Base-by-base conservation (phyloP, 2,329 filamentous ascomycete species). In the Polytolypa hystricis region DNA sequence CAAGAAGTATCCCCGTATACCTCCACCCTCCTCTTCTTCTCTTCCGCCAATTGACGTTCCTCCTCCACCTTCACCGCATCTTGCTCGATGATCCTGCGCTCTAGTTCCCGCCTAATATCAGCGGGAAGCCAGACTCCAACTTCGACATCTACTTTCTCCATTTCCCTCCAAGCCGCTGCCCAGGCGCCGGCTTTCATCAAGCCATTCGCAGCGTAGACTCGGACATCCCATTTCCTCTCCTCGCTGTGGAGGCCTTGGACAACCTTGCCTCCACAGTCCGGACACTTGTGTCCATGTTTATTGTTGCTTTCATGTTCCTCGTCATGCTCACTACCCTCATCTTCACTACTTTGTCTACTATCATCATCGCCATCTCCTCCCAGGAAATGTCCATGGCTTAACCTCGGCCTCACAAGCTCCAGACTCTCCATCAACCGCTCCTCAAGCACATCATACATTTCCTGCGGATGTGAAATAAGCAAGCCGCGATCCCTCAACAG, bases 121-220 rank as follows among this genome's bases (percentile, higher is more conserved):
- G 71, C 66, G 2, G 67, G 66, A 17, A 79, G 62, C 67, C 70
- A 74, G 3, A 91, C 82, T 49, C 83, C 76, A 35, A 98, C 75
- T 58, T 96, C 89, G 1, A 93, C 84, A 53, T 98, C 91, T 0
- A 96, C 84, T n/a, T 89, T 75, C 62, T 98, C 91, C 91, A 98
- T 98, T 60, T 96, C 89, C 48, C 77, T 82, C 89, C 89, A 98
- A 40, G 84, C 89, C 2, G 87, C 87, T 4, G 76, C 75, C 91
- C 91, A 98, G 0, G 91, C 89, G 0, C 85, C 85, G 4, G 84
- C 79, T 40, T 79, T 76, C 84, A 98, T 93, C 32, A 96, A 65
- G 0, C 91, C 91, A 57, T 96, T 98, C 35, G 86, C 89, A 1
- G 91, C 91, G 52, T 89, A 98, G 1, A 96, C 79, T 53, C 86